A percentile compares a stretch with the other conserved stretches of the same genome.
Evolutionary conservation across 1,284 basidiomycete genomes (phyloP).

Genomic region (Trichosporon inkin): DNA sequence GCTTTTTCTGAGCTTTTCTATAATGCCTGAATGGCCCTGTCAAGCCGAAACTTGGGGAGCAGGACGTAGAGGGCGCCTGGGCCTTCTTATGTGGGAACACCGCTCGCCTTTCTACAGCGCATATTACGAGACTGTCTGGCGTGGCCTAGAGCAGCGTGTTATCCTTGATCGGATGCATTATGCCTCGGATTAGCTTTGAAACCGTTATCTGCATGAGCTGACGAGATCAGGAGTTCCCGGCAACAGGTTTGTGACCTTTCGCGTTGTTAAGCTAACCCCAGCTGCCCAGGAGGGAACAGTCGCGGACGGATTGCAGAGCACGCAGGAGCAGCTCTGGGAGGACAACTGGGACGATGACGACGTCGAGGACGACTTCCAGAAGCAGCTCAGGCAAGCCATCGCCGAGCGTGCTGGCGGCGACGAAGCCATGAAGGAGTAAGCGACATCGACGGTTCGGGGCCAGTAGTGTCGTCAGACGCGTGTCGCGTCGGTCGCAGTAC

Average conservation of each 20-base stretch:
- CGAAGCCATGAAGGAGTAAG: slow-evolving; percentile 45
- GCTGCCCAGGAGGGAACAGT: slow-evolving; percentile 36
- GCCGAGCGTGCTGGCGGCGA: slow-evolving; percentile 41
- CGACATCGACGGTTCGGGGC: neutral
- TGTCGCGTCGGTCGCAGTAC: neutral
- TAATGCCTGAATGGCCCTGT: too few species aligned
- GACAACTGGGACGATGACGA: slow-evolving; percentile 99
- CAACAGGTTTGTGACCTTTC: slow-evolving; percentile 25
- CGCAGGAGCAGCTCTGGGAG: slow-evolving; percentile 73
- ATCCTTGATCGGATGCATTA: neutral
- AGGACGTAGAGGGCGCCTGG: too few species aligned
- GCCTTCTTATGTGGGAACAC: too few species aligned
- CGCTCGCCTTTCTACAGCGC: too few species aligned
- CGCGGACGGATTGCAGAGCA: slow-evolving; percentile 37
- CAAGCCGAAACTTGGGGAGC: too few species aligned
- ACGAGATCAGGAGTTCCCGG: slow-evolving; percentile 44
- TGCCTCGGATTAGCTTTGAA: neutral
- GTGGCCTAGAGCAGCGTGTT: too few species aligned
- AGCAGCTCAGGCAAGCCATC: slow-evolving; percentile 65
- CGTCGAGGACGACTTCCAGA: slow-evolving; percentile 94
- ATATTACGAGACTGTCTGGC: too few species aligned
- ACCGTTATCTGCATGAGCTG: neutral
- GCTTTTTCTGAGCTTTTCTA: too few species aligned
- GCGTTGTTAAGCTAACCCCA: slow-evolving; percentile 10
- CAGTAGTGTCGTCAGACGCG: neutral